These are phyloP conservation scores for Sporothrix pseudoabietina DNA, from an alignment of 2,329 filamentous ascomycete species.

Conservation along the genomic window DNA sequence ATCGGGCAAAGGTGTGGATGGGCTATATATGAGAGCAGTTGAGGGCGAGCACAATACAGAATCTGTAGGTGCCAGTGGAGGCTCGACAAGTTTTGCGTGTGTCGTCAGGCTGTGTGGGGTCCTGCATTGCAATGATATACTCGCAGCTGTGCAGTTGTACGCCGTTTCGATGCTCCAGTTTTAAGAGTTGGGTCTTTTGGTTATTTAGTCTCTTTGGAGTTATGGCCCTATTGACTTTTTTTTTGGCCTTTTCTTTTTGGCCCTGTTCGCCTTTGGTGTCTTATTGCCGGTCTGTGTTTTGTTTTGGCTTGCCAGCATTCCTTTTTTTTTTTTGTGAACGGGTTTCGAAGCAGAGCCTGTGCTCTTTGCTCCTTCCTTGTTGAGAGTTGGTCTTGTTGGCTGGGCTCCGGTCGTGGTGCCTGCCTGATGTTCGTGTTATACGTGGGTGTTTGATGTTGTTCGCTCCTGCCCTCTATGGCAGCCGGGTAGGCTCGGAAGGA, in stretches of 20 bases:
- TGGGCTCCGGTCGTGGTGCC: neutral
- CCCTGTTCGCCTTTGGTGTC: neutral
- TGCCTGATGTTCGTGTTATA: neutral
- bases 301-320: neutral
- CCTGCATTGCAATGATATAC: constrained; percentile 5
- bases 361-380: neutral
- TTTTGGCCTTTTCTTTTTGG: neutral
- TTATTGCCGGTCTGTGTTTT: constrained; percentile 1
- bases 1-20: constrained; percentile 24
- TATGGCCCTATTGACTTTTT: neutral
- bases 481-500: too few species aligned
- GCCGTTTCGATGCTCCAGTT: neutral
- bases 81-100: constrained; percentile 11
- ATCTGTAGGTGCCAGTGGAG: constrained; percentile 7
- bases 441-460: neutral
- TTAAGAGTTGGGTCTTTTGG: neutral
- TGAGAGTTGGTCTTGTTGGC: neutral
- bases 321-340: neutral
- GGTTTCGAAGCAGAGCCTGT: neutral
- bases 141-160: neutral
- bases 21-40: constrained; percentile 19
- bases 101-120: constrained; percentile 16
- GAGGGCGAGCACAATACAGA: neutral
- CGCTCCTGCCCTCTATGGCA: neutral
- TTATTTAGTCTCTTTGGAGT: neutral